Evolutionary conservation across 148 eudicot species (phyloP).

Genomic region (Silene conica): DNA sequence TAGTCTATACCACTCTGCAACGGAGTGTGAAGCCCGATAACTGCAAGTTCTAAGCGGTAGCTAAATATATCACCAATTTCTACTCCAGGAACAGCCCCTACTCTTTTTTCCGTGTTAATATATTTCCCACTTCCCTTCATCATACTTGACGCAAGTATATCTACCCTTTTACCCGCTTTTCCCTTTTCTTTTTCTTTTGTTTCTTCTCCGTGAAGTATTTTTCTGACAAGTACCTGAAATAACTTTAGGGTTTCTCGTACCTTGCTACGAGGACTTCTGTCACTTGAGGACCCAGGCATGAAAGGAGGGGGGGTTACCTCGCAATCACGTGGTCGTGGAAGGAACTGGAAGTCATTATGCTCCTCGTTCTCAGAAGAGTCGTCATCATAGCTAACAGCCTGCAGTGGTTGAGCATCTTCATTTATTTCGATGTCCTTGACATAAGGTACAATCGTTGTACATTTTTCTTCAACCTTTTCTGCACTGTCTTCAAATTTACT

Average conservation of each 20-base stretch:
- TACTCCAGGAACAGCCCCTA: constrained; percentile 78
- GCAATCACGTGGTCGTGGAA: constrained; percentile 14
- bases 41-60: constrained; percentile 69
- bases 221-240: constrained; percentile 60
- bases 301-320: constrained; percentile 49
- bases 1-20: constrained; percentile 77
- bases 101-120: constrained; percentile 31
- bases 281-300: constrained; percentile 36
- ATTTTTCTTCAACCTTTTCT: constrained; percentile 13
- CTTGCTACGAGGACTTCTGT: constrained; percentile 50
- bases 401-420: constrained; percentile 8
- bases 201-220: constrained; percentile 68
- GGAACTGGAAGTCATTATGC: constrained; percentile 28
- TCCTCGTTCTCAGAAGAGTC: constrained; percentile 23
- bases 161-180: constrained; percentile 36
- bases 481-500: constrained; percentile 13
- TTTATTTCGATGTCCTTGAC: neutral
- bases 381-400: constrained; percentile 13
- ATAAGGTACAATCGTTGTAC: constrained; percentile 28
- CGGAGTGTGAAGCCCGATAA: constrained; percentile 75
- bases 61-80: constrained; percentile 88
- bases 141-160: constrained; percentile 40
- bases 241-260: constrained; percentile 64
- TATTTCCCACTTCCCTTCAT: constrained; percentile 52
- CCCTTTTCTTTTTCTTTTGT: constrained; percentile 28